Percentiles rank a stretch among this genome's conserved stretches.
These are phyloP conservation scores for Pezicula radicicola DNA, from an alignment of 2,329 filamentous ascomycete species.

Conservation along the genomic window DNA sequence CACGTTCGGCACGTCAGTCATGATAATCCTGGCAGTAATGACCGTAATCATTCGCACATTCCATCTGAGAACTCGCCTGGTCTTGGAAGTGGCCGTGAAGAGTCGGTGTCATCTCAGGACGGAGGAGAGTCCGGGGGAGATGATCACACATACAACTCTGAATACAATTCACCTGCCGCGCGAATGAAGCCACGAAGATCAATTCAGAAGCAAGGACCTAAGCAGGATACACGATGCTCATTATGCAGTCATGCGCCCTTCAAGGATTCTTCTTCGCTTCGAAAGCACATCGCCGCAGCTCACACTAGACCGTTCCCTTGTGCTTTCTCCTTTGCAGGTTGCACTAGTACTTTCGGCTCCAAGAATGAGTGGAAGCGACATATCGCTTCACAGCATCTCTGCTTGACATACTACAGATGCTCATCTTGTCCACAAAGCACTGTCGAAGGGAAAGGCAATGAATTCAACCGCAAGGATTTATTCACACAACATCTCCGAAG, in stretches of 20 bases:
- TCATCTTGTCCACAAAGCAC: conserved; percentile 55
- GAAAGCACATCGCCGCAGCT: conserved; percentile 65
- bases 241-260: conserved; percentile 63
- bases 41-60: conserved; percentile 29
- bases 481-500: conserved; percentile 92
- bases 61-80: conserved; percentile 26
- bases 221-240: conserved; percentile 59
- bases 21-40: conserved; percentile 30
- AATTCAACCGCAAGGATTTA: conserved; percentile 93
- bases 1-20: conserved; percentile 56
- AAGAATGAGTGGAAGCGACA: conserved; percentile 99
- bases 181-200: conserved; percentile 28
- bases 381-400: conserved; percentile 85
- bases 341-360: conserved; percentile 77
- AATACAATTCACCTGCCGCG: conserved; percentile 29
- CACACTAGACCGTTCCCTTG: conserved; percentile 78
- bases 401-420: conserved; percentile 62
- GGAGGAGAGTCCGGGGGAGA: conserved; percentile 37
- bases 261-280: conserved; percentile 62
- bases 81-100: conserved; percentile 34
- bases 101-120: conserved; percentile 36
- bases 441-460: conserved; percentile 56
- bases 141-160: conserved; percentile 32
- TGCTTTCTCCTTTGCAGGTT: conserved; percentile 82
- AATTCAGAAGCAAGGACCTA: conserved; percentile 35